Percentiles rank a stretch among this genome's conserved stretches.
These are phyloP conservation scores for Streptanthus diversifolius DNA, from an alignment of 345 rosid genomes.

Conservation along the genomic window DNA sequence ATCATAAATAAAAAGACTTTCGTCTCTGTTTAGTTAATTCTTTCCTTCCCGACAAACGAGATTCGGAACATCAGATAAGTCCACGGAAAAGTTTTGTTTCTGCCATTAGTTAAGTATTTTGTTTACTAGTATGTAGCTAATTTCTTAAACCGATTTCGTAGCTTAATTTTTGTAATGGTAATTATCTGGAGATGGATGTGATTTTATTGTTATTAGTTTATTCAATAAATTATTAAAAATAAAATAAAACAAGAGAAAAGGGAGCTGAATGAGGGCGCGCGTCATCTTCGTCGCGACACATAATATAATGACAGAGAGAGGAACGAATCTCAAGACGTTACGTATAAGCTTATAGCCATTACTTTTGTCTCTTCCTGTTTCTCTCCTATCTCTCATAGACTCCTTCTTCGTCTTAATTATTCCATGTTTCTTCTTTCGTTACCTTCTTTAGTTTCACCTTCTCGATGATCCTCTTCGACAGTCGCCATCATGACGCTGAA, in stretches of 20 bases:
- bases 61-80: not conserved
- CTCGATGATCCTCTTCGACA: constrained; percentile 32
- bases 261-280: too few relatives aligned
- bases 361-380: not conserved
- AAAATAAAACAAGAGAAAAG: too few relatives aligned
- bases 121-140: too few relatives aligned
- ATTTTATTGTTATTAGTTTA: too few relatives aligned
- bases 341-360: constrained; percentile 3
- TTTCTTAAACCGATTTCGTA: too few relatives aligned
- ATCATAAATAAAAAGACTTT: not conserved
- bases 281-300: constrained; percentile 30
- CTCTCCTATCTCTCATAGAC: not conserved
- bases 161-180: too few relatives aligned
- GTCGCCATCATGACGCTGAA: constrained; percentile 20
- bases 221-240: too few relatives aligned
- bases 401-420: not conserved
- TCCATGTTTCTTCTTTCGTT: not conserved
- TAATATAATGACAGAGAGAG: constrained; percentile 16
- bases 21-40: not conserved
- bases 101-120: too few relatives aligned
- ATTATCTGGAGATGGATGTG: too few relatives aligned
- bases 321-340: constrained; percentile 35
- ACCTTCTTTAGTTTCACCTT: not conserved
- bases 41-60: not conserved
- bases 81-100: too few relatives aligned